phyloP scores from a whole-genome alignment of 805 yeast genomes.

The Nakazawaea siamensis region DNA sequence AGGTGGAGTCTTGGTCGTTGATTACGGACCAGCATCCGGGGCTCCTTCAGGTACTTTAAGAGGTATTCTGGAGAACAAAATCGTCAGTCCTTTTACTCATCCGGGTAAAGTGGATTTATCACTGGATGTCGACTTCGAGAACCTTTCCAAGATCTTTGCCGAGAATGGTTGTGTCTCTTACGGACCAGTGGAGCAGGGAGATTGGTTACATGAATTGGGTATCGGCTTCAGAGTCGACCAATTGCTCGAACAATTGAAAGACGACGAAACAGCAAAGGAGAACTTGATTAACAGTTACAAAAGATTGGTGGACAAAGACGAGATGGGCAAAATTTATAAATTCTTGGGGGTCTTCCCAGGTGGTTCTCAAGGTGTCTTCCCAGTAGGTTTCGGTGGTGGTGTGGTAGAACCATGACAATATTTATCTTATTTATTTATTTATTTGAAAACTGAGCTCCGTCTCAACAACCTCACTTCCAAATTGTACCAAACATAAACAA shows the following conservation, averaged over 20 bases:
- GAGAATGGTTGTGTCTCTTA: constrained; percentile 19
- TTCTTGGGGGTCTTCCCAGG: constrained; percentile 55
- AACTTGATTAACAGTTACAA: constrained; percentile 48
- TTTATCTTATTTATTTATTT: constrained; percentile 7
- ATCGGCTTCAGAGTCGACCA: constrained; percentile 62
- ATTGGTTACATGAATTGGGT: constrained; percentile 71
- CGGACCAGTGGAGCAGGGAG: constrained; percentile 72
- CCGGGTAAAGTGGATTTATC: constrained; percentile 82
- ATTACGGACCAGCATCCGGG: constrained; percentile 59
- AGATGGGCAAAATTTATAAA: constrained; percentile 76
- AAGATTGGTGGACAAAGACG: constrained; percentile 52
- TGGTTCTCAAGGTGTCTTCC: constrained; percentile 23
- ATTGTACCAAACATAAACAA: constrained; percentile 26
- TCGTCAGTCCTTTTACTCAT: constrained; percentile 64
- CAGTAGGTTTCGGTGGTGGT: constrained; percentile 48
- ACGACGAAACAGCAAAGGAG: constrained; percentile 36
- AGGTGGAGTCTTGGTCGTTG: constrained; percentile 70
- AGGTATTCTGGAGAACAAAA: constrained; percentile 63
- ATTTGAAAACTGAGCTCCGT: neutral
- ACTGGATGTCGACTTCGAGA: constrained; percentile 74
- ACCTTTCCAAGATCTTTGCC: constrained; percentile 32
- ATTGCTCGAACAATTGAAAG: constrained; percentile 33
- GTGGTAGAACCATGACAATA: constrained; percentile 6
- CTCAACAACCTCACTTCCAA: constrained; percentile 14
- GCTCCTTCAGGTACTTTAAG: constrained; percentile 68